Percentiles rank a stretch among this genome's conserved stretches.
phyloP scores from a whole-genome alignment of 306 rosid genomes.

The Alnus rubra region DNA sequence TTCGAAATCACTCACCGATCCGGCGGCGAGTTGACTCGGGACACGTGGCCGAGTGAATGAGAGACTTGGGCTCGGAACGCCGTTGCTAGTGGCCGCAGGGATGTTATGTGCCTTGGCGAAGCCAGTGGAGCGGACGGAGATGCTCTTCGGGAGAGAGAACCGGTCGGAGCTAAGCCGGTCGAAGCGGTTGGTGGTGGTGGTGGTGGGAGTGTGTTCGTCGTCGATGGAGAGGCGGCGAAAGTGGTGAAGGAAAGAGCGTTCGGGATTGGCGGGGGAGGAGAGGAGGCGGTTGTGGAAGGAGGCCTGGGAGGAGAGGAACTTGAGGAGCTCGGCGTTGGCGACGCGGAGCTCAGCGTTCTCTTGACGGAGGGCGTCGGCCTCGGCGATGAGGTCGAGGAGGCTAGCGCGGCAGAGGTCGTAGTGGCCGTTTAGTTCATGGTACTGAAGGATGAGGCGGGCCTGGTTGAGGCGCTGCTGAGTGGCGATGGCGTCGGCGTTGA shows the following conservation, averaged over 20 bases:
- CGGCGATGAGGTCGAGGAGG: conserved; percentile 33
- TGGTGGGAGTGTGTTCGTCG: conserved; percentile 42
- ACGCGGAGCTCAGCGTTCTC: conserved; percentile 48
- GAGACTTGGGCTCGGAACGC: conserved; percentile 19
- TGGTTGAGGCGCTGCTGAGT: conserved; percentile 42
- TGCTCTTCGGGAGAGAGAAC: conserved; percentile 44
- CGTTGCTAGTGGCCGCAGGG: not conserved
- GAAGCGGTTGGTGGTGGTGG: conserved; percentile 42
- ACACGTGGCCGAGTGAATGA: conserved; percentile 9
- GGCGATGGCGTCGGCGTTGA: not conserved
- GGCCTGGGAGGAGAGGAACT: conserved; percentile 39
- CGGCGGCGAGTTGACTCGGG: conserved; percentile 20
- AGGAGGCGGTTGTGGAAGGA: conserved; percentile 33
- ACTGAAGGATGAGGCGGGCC: conserved; percentile 44
- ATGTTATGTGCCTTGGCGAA: conserved; percentile 26
- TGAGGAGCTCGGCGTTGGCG: conserved; percentile 41
- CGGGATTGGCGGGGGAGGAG: conserved; percentile 3
- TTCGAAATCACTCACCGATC: conserved; percentile 22
- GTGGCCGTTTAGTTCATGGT: conserved; percentile 33
- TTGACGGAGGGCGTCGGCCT: conserved; percentile 33
- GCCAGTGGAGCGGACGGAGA: conserved; percentile 47
- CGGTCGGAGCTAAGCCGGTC: conserved; percentile 21
- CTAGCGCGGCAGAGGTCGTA: conserved; percentile 37
- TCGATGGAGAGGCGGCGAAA: conserved; percentile 31
- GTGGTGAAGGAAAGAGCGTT: conserved; percentile 21